Evolutionary conservation across 1,284 basidiomycete genomes (phyloP).

Genomic region (Pyrrhoderma noxium): DNA sequence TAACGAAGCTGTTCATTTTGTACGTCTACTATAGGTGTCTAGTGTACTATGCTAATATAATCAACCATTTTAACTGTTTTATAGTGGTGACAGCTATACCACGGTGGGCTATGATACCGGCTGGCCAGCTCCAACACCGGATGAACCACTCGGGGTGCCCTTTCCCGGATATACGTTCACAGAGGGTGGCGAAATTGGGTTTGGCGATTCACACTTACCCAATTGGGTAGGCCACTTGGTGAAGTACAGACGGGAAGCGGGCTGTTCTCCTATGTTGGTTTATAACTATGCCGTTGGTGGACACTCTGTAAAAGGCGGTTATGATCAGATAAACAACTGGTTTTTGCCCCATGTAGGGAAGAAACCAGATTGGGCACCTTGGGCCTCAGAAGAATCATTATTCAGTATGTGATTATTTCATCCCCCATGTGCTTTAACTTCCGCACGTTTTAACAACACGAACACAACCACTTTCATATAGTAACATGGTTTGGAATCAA

Average conservation of each 20-base stretch:
- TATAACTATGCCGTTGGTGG: conserved; percentile 47
- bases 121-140: conserved; percentile 27
- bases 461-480: conserved; percentile 22
- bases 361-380: conserved; percentile 35
- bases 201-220: conserved; percentile 22
- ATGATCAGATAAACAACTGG: conserved; percentile 30
- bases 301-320: conserved; percentile 33
- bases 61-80: background rate
- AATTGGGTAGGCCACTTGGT: conserved; percentile 50
- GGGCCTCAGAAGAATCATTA: conserved; percentile 36
- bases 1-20: conserved; percentile 14
- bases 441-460: background rate
- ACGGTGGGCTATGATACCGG: conserved; percentile 28
- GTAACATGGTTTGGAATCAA: conserved; percentile 64
- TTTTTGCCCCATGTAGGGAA: conserved; percentile 33
- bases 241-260: conserved; percentile 24
- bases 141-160: conserved; percentile 39
- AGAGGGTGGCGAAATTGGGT: conserved; percentile 27
- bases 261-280: conserved; percentile 34
- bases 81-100: conserved; percentile 49
- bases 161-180: conserved; percentile 41
- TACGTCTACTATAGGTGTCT: background rate
- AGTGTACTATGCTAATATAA: background rate
- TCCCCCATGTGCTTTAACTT: too few relatives aligned
- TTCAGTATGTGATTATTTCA: conserved; percentile 33